Conservation (phyloP, 2,329 filamentous ascomycete genomes). For the Chaetoscypha palmicola region DNA sequence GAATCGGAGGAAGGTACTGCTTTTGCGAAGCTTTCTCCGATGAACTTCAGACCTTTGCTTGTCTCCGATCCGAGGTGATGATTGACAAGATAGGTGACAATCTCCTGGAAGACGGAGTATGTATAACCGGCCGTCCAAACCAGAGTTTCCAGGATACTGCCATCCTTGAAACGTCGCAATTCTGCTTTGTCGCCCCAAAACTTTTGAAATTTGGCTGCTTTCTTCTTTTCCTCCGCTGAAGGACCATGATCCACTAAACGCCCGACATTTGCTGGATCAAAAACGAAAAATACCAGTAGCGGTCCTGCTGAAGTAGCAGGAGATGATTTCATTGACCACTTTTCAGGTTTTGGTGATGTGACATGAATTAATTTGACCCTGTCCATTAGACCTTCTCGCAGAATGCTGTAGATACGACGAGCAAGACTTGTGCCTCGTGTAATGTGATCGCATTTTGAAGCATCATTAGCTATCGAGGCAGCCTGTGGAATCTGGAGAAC, state of each 20-base stretch:
- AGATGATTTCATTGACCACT: slow-evolving; percentile 43
- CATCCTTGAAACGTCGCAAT: slow-evolving; percentile 88
- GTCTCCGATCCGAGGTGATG: slow-evolving; percentile 59
- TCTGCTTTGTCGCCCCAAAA: slow-evolving; percentile 97
- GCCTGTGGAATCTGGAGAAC: slow-evolving; percentile 29
- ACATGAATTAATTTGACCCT: slow-evolving; percentile 64
- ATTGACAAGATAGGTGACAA: slow-evolving; percentile 63
- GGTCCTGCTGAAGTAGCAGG: slow-evolving; percentile 30
- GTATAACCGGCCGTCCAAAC: slow-evolving; percentile 67
- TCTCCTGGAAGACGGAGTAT: slow-evolving; percentile 67
- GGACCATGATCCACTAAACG: slow-evolving; percentile 85
- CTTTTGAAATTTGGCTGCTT: slow-evolving; percentile 71
- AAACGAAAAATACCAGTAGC: slow-evolving; percentile 60
- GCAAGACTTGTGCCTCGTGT: slow-evolving; percentile 33
- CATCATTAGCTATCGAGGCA: background rate
- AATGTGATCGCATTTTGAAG: slow-evolving; percentile 24
- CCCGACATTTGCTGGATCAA: slow-evolving; percentile 64
- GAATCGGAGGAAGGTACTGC: slow-evolving; percentile 34
- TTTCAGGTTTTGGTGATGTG: slow-evolving; percentile 32
- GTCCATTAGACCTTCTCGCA: slow-evolving; percentile 68
- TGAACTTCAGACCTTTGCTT: slow-evolving; percentile 33
- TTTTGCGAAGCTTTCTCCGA: slow-evolving; percentile 39
- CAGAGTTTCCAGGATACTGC: slow-evolving; percentile 85
- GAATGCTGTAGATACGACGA: slow-evolving; percentile 53
- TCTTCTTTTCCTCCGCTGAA: slow-evolving; percentile 74